Evolutionary conservation across 2,329 filamentous ascomycete genomes (phyloP).

Genomic region (Alternaria conjuncta): DNA sequence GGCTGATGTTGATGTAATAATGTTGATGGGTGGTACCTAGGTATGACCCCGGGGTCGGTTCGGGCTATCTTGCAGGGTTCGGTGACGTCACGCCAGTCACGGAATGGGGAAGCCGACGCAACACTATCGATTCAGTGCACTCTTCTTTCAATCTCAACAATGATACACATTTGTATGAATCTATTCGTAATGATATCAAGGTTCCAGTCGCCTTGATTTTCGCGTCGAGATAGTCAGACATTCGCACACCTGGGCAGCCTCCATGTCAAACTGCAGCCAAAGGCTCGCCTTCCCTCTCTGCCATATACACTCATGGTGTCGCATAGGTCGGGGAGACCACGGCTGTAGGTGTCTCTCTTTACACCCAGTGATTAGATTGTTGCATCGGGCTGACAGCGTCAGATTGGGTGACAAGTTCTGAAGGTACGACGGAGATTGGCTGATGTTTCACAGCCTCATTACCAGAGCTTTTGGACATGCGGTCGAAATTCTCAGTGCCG

Average conservation of each 20-base stretch:
- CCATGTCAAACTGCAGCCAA: neutral
- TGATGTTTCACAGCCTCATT: neutral
- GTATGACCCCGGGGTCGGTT: neutral
- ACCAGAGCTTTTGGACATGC: neutral
- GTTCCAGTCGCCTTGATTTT: neutral
- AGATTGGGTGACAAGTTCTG: neutral
- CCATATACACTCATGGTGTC: neutral
- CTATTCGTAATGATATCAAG: neutral
- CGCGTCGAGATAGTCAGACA: neutral
- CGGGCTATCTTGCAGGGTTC: neutral
- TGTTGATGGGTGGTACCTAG: neutral
- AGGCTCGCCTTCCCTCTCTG: neutral
- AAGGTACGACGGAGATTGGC: neutral
- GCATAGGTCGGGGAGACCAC: neutral
- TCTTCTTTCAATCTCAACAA: neutral
- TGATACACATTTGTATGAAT: neutral
- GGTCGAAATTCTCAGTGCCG: rapidly evolving
- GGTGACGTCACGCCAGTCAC: neutral
- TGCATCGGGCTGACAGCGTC: neutral
- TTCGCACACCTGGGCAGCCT: neutral
- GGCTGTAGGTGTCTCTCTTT: neutral
- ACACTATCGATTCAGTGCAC: neutral
- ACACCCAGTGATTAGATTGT: neutral
- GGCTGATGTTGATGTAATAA: neutral
- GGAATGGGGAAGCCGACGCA: neutral